These are phyloP conservation scores for Monilinia aucupariae DNA, from an alignment of 2,329 filamentous ascomycete genomes.

Conservation along the genomic window DNA sequence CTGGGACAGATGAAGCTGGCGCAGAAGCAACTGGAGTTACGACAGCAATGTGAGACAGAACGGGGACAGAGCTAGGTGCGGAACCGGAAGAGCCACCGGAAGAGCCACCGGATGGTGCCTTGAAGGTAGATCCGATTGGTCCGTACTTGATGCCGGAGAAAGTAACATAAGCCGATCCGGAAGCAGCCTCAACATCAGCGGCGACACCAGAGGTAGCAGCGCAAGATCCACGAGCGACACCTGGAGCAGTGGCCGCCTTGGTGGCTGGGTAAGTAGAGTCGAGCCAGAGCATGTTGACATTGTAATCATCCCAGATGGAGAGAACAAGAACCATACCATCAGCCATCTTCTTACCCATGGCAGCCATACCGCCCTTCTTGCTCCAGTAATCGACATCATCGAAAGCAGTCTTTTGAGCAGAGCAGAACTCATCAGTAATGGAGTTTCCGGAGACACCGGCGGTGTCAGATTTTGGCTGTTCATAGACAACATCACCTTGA, in stretches of 20 bases:
- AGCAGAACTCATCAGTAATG: conserved; percentile 42
- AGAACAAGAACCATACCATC: conserved; percentile 58
- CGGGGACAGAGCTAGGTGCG: background rate
- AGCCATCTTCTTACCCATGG: conserved; percentile 49
- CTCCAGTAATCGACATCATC: conserved; percentile 49
- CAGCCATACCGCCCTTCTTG: conserved; percentile 48
- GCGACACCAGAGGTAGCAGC: conserved; percentile 48
- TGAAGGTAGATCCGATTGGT: conserved; percentile 50
- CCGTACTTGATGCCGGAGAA: conserved; percentile 57
- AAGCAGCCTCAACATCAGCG: conserved; percentile 41
- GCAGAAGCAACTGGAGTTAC: background rate
- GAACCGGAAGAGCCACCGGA: background rate
- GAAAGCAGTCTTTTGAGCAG: conserved; percentile 45
- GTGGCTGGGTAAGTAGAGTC: conserved; percentile 39
- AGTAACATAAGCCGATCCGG: conserved; percentile 46
- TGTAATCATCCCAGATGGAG: conserved; percentile 50
- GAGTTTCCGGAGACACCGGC: conserved; percentile 44
- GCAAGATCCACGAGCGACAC: conserved; percentile 46
- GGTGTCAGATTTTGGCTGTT: conserved; percentile 42
- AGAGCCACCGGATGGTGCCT: background rate
- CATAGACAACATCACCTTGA: conserved; percentile 45
- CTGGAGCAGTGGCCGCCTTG: background rate
- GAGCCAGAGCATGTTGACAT: conserved; percentile 64
- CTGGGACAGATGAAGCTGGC: too few species aligned
- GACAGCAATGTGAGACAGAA: background rate